Conservation (phyloP, 257 asterid genomes). For the Anisodus acutangulus region DNA sequence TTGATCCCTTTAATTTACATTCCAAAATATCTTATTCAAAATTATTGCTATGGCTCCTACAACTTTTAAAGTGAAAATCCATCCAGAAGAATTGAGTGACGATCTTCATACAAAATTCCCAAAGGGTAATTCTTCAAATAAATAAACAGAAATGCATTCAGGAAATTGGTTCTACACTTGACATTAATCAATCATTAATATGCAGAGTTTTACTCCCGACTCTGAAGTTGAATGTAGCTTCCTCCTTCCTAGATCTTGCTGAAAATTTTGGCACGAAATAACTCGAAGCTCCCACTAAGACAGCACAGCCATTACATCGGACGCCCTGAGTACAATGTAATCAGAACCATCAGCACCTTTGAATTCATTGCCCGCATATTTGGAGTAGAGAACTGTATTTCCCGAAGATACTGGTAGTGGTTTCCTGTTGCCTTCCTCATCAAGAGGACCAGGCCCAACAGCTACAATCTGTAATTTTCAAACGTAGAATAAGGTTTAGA, state of each 20-base stretch:
- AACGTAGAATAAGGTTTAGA: neutral
- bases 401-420: slow-evolving; percentile 69
- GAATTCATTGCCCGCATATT: slow-evolving; percentile 89
- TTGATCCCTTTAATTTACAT: neutral
- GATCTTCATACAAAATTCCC: slow-evolving; percentile 15
- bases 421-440: slow-evolving; percentile 85
- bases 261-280: neutral
- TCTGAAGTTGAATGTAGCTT: slow-evolving; percentile 2
- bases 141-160: neutral
- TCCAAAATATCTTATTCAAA: neutral
- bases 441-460: slow-evolving; percentile 86
- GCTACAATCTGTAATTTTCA: slow-evolving; percentile 65
- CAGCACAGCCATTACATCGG: slow-evolving; percentile 85
- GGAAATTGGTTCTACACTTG: neutral
- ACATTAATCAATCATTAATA: slow-evolving; percentile 19
- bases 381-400: slow-evolving; percentile 79
- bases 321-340: slow-evolving; percentile 69
- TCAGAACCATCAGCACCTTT: slow-evolving; percentile 76
- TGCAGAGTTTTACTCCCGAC: neutral
- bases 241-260: slow-evolving; percentile 27
- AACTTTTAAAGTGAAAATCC: neutral
- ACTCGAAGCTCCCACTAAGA: slow-evolving; percentile 45
- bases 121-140: neutral
- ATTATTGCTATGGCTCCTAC: neutral
- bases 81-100: neutral